These are phyloP conservation scores for Trichodelitschia bisporula DNA, from an alignment of 495 filamentous ascomycete genomes.

Conservation along the genomic window DNA sequence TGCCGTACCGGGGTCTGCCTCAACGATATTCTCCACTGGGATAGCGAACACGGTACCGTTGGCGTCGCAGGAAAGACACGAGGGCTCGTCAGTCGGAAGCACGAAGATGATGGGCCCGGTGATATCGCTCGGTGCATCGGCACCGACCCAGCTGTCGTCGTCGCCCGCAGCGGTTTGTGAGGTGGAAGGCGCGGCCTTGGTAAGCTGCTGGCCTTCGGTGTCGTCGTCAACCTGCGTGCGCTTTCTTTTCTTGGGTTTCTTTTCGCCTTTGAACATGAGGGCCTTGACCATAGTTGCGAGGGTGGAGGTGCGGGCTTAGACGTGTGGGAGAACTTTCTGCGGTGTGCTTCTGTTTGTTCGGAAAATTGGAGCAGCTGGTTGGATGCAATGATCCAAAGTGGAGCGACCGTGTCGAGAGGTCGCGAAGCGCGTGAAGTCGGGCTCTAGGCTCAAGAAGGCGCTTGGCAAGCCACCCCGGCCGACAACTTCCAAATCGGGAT, in stretches of 20 bases:
- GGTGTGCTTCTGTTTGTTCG: no score
- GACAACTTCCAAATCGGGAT: no score
- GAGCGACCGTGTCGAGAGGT: no score
- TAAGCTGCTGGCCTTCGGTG: conserved; percentile 17
- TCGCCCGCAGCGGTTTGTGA: conserved; percentile 21
- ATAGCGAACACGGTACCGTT: conserved; percentile 65
- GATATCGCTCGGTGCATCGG: conserved; percentile 50
- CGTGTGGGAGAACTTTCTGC: no score
- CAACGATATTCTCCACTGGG: conserved; percentile 58
- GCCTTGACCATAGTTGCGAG: conserved; percentile 39
- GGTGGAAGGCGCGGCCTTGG: conserved; percentile 7
- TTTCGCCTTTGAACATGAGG: conserved; percentile 89
- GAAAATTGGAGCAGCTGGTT: no score
- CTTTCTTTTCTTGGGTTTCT: conserved; percentile 82
- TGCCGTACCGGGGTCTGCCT: conserved; percentile 47
- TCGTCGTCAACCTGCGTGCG: conserved; percentile 34
- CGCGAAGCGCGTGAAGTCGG: no score
- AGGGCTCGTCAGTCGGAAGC: conserved; percentile 40
- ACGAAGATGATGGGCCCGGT: conserved; percentile 66
- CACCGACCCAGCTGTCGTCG: conserved; percentile 77
- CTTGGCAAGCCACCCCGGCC: no score
- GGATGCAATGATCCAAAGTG: no score
- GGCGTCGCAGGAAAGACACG: conserved; percentile 59
- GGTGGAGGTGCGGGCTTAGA: not conserved
- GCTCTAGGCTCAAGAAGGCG: no score